Evolutionary conservation across 2,329 filamentous ascomycete genomes (phyloP).

Genomic region (Amylocarpus encephaloides): DNA sequence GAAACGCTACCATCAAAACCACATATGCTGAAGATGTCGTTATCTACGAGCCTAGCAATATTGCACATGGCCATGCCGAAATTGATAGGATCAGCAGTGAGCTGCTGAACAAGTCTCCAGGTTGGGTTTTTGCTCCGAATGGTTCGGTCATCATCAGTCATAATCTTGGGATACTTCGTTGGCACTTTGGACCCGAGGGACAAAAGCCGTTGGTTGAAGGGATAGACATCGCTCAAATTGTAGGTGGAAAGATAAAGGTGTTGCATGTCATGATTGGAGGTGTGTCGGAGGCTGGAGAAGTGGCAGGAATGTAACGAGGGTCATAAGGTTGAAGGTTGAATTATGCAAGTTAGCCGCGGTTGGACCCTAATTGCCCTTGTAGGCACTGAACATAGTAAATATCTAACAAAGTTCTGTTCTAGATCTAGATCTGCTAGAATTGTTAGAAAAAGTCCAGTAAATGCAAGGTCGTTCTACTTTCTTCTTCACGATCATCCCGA

Average conservation of each 20-base stretch:
- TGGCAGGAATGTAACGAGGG: no score
- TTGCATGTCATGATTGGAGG: not conserved
- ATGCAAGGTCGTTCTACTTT: not conserved
- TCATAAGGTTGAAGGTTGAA: not conserved
- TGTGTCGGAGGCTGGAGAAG: no score
- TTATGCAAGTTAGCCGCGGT: slow-evolving; percentile 1
- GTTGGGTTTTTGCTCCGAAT: not conserved
- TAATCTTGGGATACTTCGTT: not conserved
- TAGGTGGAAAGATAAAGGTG: not conserved
- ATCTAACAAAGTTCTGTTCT: slow-evolving; percentile 1
- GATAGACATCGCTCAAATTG: not conserved
- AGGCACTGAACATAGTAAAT: slow-evolving; percentile 3
- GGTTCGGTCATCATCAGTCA: not conserved
- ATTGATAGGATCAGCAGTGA: not conserved
- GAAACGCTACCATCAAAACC: not conserved
- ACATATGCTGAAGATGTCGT: not conserved
- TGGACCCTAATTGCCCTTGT: not conserved
- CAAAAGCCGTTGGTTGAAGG: not conserved
- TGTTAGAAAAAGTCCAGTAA: not conserved
- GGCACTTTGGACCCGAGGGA: not conserved
- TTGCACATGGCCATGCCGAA: not conserved
- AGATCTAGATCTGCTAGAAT: not conserved
- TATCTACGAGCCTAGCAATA: not conserved
- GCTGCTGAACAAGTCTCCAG: not conserved
- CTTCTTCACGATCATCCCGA: not conserved